Base-by-base conservation (phyloP, 768 basidiomycete species). In the Psilocybe azurescens region DNA sequence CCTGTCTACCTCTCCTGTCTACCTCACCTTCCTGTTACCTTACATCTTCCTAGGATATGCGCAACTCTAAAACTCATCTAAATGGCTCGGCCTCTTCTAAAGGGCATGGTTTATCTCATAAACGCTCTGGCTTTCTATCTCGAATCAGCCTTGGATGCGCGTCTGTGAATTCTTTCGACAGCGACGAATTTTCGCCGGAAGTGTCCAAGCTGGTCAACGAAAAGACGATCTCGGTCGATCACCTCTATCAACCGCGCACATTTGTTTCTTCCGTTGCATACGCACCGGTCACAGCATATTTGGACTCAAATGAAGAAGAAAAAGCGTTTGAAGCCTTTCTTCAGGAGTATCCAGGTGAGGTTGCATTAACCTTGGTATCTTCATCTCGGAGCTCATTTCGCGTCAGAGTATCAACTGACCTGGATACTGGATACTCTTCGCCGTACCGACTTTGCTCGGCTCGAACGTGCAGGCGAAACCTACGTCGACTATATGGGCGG, bases 401-500 rank as follows among this genome's bases (percentile, higher is more conserved):
- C n/a, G 39, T 64, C 32, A 73, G 88, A 89, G 72, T 92, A 90
- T 65, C 81, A 81, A 52, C 78, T 78, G 14, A 91, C 90, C 6
- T 89, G 89, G 86, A 88, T 88, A 59, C 71, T 92, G 58, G 90
- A 92, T 67, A 80, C 84, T 0, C 81, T 91, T 14, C 85, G 89
- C 52, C 78, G 82, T 64, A 86, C 81, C 0, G 89, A 92, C 72
- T 90, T 84, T 65, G 61, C 78, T 4, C 77, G 89, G 55, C 78
- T 90, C 47, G 84, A 88, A 62, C 82, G 81, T 11, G 76, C 78
- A 8, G 85, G 85, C 5, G 90, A 93, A 76, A 89, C 88, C 8
- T 94, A 94, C 61, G 88, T 93, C 62, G 93, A 94, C 69, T 94
- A 90, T 65, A 94, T 94, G 90, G 93, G 93, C 32, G 91, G 90